Evolutionary conservation across 345 rosid genomes (phyloP).

Genomic region (Euphorbia tirucalli): DNA sequence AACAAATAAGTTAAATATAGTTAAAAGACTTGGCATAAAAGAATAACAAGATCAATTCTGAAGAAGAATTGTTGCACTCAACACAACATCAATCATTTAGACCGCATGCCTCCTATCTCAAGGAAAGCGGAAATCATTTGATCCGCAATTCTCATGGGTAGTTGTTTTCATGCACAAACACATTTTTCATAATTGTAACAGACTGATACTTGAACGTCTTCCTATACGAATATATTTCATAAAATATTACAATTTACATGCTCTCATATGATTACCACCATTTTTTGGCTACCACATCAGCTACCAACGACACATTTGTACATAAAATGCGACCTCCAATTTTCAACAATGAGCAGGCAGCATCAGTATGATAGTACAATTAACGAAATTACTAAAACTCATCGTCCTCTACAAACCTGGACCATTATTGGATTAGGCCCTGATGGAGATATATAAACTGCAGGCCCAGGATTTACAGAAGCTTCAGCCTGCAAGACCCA

Average conservation of each 20-base stretch:
- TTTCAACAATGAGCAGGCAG: neutral
- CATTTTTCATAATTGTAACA: neutral
- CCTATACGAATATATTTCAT: neutral
- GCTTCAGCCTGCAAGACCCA: slow-evolving; percentile 52
- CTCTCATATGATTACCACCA: neutral
- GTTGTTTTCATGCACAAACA: neutral
- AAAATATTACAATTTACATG: neutral
- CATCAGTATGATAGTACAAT: neutral
- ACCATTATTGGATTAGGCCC: slow-evolving; percentile 98
- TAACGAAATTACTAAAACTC: neutral
- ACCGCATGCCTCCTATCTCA: neutral
- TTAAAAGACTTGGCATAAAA: neutral
- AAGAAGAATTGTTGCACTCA: neutral
- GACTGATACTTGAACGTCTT: neutral
- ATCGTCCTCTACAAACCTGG: slow-evolving; percentile 53
- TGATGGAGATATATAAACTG: slow-evolving; percentile 80
- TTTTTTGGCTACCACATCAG: neutral
- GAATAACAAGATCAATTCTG: neutral
- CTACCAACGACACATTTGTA: no score
- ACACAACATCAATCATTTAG: neutral
- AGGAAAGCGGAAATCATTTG: neutral
- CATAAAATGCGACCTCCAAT: neutral
- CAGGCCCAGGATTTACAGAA: slow-evolving; percentile 86
- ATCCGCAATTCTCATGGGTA: neutral
- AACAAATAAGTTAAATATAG: neutral